phyloP scores from a whole-genome alignment of 2,329 filamentous ascomycete species.

The Ambrosiella beaveri region DNA sequence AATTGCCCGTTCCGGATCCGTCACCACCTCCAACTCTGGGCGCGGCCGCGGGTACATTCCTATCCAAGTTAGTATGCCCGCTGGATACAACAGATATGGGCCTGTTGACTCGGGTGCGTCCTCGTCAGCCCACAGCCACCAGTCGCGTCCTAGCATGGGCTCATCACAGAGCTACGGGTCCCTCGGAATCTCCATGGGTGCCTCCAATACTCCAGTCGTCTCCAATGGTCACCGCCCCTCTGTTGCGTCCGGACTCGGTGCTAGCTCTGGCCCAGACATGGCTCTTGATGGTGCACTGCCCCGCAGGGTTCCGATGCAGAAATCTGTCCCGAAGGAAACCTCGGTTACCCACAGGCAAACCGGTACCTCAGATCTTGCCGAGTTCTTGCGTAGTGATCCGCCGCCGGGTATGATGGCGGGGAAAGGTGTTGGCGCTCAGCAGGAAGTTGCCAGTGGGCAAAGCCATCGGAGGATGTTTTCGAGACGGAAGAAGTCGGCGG shows the following conservation, averaged over 20 bases:
- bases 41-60: conserved; percentile 29
- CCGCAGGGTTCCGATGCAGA: conserved; percentile 32
- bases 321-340: conserved; percentile 39
- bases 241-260: not conserved
- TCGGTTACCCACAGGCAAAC: conserved; percentile 27
- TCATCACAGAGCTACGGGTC: conserved; percentile 2
- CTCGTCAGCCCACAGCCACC: conserved; percentile 9
- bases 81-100: conserved; percentile 27
- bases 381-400: conserved; percentile 55
- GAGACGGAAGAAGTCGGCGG: conserved; percentile 10
- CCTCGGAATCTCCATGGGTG: not conserved
- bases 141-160: conserved; percentile 8
- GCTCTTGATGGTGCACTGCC: conserved; percentile 19
- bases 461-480: conserved; percentile 13
- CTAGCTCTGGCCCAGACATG: not conserved
- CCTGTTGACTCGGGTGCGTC: conserved; percentile 16
- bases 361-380: conserved; percentile 51
- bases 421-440: not conserved
- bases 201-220: not conserved
- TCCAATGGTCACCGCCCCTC: not conserved
- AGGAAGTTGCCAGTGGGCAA: not conserved
- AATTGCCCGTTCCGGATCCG: conserved; percentile 18
- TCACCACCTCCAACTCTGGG: conserved; percentile 12
- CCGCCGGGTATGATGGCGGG: conserved; percentile 20
- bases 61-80: conserved; percentile 33